Base-by-base conservation (phyloP, 1,284 basidiomycete genomes). In the Fereydounia khargensis region DNA sequence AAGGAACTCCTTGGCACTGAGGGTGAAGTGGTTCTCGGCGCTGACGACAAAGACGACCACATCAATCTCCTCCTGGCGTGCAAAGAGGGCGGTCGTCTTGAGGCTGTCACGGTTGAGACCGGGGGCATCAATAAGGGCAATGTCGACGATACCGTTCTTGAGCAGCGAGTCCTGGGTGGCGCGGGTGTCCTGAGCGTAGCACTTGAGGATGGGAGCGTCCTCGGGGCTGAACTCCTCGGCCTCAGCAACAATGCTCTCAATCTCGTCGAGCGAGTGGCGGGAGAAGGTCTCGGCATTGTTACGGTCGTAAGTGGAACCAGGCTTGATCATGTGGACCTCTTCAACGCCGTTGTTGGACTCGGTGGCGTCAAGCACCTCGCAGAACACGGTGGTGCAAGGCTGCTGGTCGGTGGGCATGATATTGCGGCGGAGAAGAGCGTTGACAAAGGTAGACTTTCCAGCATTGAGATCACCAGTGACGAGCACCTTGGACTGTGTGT, bases 391-490 rank as follows among this genome's bases (percentile, higher is more conserved):
- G 0, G 95, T 99, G 78, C 92, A 90, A 3, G 95, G 95, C 75
- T 98, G 95, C 77, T 99, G 91, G 77, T 99, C 95, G 50, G 91
- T 86, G 3, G 95, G 92, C 86, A 98, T 91, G 40, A 96, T 48
- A 13, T 58, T 42, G 14, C 85, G 76, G 88, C 86, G 34, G 87
- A 84, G 43, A 25, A 99, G 80, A 1, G 92, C 89, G 70, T 99
- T 98, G 76, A 98, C 90, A 71, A 98, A 88, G 0, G 95, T 98
- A 24, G 91, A 96, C 79, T 99, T 99, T 69, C 95, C 95, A 23
- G 95, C 89, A 75, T 99, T 99, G 50, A 98, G 82, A 77, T 99
- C 95, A 61, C 95, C 95, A n/a, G 95, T 98, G 52, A 99, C 90
- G 54, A 99, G 84, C 35, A 99, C 92, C 74, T 96, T 91, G 65